A percentile compares a stretch with the other conserved stretches of the same genome.
These are phyloP conservation scores for Exobasidium rhododendri DNA, from an alignment of 1,284 basidiomycete genomes.

Conservation along the genomic window DNA sequence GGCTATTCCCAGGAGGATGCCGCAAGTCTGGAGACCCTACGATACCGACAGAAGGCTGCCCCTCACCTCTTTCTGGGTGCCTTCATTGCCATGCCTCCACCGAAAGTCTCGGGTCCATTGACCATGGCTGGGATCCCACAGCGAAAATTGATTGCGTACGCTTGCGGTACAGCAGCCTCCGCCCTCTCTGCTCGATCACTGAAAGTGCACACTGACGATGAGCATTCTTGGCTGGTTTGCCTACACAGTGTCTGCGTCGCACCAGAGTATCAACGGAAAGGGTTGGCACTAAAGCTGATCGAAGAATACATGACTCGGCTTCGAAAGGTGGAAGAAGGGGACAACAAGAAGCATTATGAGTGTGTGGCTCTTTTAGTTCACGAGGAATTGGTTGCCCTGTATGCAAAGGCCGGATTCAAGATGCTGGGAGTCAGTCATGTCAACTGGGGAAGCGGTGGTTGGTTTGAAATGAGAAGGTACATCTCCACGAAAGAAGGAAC, in stretches of 20 bases:
- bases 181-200: constrained; percentile 42
- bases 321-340: constrained; percentile 19
- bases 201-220: constrained; percentile 36
- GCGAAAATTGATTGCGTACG: constrained; percentile 41
- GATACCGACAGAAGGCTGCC: constrained; percentile 39
- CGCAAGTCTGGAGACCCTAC: constrained; percentile 36
- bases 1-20: constrained; percentile 41
- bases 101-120: constrained; percentile 47
- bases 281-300: constrained; percentile 37
- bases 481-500: constrained; percentile 17
- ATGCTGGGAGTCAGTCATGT: constrained; percentile 46
- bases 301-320: constrained; percentile 32
- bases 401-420: constrained; percentile 41
- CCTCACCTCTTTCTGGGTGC: constrained; percentile 50
- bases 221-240: constrained; percentile 47
- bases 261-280: constrained; percentile 31
- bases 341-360: constrained; percentile 38
- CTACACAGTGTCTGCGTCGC: constrained; percentile 48
- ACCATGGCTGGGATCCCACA: constrained; percentile 25
- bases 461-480: constrained; percentile 50
- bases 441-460: constrained; percentile 36
- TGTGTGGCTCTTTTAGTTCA: constrained; percentile 44
- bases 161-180: constrained; percentile 44
- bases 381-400: constrained; percentile 40
- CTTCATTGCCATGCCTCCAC: constrained; percentile 37